A percentile compares a stretch with the other conserved stretches of the same genome.
These are phyloP conservation scores for Candida endomychidarum DNA, from an alignment of 805 yeast species.

Conservation along the genomic window DNA sequence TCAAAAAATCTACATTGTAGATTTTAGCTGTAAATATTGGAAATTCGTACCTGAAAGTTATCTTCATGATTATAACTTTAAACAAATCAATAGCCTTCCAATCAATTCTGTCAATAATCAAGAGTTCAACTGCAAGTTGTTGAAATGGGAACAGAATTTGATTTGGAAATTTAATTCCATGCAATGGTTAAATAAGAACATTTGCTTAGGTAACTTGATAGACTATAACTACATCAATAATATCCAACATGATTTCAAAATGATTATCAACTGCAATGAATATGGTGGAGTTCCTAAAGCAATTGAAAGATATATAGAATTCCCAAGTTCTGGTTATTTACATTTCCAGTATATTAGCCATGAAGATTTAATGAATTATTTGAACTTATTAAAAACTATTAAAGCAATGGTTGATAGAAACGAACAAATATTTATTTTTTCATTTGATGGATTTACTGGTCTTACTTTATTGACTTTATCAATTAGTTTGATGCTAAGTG, in stretches of 20 bases:
- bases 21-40: conserved; percentile 16
- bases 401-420: conserved; percentile 20
- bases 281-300: conserved; percentile 44
- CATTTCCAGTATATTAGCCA: conserved; percentile 21
- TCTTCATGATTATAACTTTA: conserved; percentile 14
- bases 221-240: conserved; percentile 25
- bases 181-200: conserved; percentile 25
- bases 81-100: conserved; percentile 14
- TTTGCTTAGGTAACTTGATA: conserved; percentile 32
- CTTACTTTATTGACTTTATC: conserved; percentile 25
- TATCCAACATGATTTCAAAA: conserved; percentile 39
- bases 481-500: conserved; percentile 16
- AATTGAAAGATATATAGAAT: conserved; percentile 32
- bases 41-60: conserved; percentile 12
- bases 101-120: conserved; percentile 19
- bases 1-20: conserved; percentile 20
- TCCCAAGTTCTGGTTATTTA: conserved; percentile 31
- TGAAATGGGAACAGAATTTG: conserved; percentile 34
- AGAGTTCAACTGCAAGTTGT: conserved; percentile 20
- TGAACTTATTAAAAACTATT: conserved; percentile 32
- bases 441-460: conserved; percentile 41
- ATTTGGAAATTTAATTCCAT: conserved; percentile 33
- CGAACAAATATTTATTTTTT: conserved; percentile 29
- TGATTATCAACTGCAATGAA: conserved; percentile 59
- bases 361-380: conserved; percentile 25